Conservation (phyloP, 2,329 filamentous ascomycete genomes). For the Tympanopsis confertula region DNA sequence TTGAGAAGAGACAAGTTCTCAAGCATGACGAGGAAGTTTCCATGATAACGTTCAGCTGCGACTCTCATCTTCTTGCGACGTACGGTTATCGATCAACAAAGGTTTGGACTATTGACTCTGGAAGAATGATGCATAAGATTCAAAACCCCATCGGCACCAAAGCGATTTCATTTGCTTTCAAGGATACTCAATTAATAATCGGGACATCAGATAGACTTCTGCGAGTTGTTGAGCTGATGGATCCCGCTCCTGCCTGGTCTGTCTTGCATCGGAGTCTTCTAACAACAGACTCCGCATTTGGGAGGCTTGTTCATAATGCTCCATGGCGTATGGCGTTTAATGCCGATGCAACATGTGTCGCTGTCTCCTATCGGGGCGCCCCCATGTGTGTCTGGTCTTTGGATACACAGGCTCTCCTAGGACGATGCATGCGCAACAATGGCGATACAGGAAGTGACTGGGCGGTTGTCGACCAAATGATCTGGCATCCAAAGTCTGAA, state of each 20-base stretch:
- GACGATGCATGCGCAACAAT: constrained; percentile 3
- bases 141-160: constrained; percentile 2
- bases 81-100: constrained; percentile 6
- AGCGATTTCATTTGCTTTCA: too few relatives aligned
- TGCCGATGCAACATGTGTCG: constrained; percentile 6
- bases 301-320: constrained; percentile 3
- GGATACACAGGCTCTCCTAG: constrained; percentile 2
- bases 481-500: constrained; percentile 4
- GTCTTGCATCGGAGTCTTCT: background rate
- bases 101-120: constrained; percentile 5
- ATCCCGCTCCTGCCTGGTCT: constrained; percentile 2
- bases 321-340: constrained; percentile 7
- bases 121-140: constrained; percentile 1
- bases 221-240: too few relatives aligned
- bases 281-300: background rate
- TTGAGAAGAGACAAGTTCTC: background rate
- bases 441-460: constrained; percentile 1
- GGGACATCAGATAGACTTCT: too few relatives aligned
- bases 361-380: constrained; percentile 7
- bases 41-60: constrained; percentile 5
- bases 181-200: too few relatives aligned
- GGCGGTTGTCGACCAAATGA: constrained; percentile 1
- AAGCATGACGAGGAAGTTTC: constrained; percentile 5
- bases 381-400: constrained; percentile 8
- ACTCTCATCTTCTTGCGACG: constrained; percentile 1